These are phyloP conservation scores for Ganoderma meredithae DNA, from an alignment of 1,284 basidiomycete species.

Conservation along the genomic window DNA sequence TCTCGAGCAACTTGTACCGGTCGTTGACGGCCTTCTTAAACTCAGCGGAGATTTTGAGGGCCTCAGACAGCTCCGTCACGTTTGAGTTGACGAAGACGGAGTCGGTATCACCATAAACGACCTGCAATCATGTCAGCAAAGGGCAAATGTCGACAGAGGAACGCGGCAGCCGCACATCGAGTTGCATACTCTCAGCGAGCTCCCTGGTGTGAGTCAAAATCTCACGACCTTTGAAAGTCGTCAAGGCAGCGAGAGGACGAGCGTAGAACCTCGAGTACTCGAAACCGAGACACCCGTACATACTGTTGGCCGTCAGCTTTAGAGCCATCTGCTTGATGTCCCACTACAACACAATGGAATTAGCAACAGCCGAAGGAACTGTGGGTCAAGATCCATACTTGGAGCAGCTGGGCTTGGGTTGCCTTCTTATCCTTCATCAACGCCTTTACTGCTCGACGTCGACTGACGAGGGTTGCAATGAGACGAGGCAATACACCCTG, in stretches of 20 bases:
- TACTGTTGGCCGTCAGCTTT: conserved; percentile 99
- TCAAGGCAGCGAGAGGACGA: conserved; percentile 94
- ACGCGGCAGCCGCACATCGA: conserved; percentile 73
- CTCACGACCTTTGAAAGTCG: conserved; percentile 98
- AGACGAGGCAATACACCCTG: conserved; percentile 95
- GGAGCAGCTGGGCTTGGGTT: conserved; percentile 80
- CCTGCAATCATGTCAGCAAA: conserved; percentile 54
- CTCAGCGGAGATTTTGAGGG: conserved; percentile 89
- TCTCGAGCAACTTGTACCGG: conserved; percentile 94
- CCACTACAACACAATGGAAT: conserved; percentile 56
- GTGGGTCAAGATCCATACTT: conserved; percentile 58
- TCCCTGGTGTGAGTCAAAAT: conserved; percentile 95
- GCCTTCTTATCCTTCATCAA: conserved; percentile 93
- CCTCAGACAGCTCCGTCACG: conserved; percentile 87
- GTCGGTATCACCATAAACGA: conserved; percentile 99
- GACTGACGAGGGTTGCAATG: conserved; percentile 93
- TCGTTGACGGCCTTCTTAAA: conserved; percentile 98
- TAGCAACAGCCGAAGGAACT: background rate
- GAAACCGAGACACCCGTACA: conserved; percentile 99
- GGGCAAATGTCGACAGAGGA: conserved; percentile 5
- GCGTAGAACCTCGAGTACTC: conserved; percentile 98
- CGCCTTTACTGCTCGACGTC: conserved; percentile 90
- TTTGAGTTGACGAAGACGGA: conserved; percentile 99
- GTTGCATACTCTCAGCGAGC: conserved; percentile 87
- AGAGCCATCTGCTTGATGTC: conserved; percentile 98